Evolutionary conservation across 495 filamentous ascomycete species (phyloP).

Genomic region (Podospora pseudopauciseta): DNA sequence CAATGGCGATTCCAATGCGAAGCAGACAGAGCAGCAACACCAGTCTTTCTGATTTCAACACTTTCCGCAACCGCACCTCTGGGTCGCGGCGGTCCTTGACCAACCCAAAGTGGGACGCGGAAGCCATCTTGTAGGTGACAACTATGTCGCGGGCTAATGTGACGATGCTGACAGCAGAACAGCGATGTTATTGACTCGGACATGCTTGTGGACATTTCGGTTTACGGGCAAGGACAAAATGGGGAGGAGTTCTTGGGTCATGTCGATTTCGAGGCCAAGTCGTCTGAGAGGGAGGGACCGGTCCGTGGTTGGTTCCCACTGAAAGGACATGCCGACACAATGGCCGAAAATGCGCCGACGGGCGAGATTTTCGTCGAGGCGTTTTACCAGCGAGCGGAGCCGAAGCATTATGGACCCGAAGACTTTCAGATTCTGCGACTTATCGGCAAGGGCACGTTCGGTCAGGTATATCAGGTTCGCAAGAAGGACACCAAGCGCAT

Average conservation of each 20-base stretch:
- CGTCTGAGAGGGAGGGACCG: conserved; percentile 60
- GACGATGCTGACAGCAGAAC: conserved; percentile 32
- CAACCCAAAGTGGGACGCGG: conserved; percentile 92
- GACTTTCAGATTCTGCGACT: conserved; percentile 95
- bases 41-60: conserved; percentile 66
- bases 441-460: conserved; percentile 97
- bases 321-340: conserved; percentile 56
- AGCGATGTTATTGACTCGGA: conserved; percentile 94
- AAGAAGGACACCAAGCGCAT: conserved; percentile 96
- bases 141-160: background rate
- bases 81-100: conserved; percentile 59
- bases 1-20: conserved; percentile 94
- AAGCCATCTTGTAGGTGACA: conserved; percentile 81
- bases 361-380: conserved; percentile 91
- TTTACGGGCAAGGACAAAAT: conserved; percentile 77
- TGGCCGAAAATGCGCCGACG: conserved; percentile 57
- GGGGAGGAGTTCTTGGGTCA: conserved; percentile 91
- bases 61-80: conserved; percentile 55
- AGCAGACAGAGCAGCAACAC: conserved; percentile 94
- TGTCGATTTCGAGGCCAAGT: conserved; percentile 68
- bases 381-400: conserved; percentile 81
- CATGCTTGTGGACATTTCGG: conserved; percentile 86
- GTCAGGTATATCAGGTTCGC: conserved; percentile 99
- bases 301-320: conserved; percentile 85
- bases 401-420: conserved; percentile 90